Base-by-base conservation (phyloP, 257 asterid genomes). In the Penstemon eatonii region DNA sequence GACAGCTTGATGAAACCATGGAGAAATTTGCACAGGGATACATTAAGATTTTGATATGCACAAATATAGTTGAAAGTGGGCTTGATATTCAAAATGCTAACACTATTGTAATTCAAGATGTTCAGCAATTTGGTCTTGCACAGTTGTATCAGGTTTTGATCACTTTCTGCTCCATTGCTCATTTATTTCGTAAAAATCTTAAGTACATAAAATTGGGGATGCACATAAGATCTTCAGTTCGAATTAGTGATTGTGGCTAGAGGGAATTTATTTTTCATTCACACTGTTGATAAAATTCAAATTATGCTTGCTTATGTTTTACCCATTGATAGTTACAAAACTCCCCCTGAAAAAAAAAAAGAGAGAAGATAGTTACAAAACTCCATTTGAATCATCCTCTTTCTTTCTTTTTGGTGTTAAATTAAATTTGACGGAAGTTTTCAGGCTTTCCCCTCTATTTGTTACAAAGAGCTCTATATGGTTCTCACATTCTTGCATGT, bases 1-100 rank as follows among this genome's bases (percentile, higher is more conserved):
- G 87, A 77, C 93, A 84, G 85, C 97, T 93, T 63, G 98, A 93
- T 81, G 94, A 90, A 73, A 93, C 97, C 63, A 93, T 93, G 98
- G 97, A 88, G 80, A 84, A 83, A 52, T 93, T 93, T 79, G 85
- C 89, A 9, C 84, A 54, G 60, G 98, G 98, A 47, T 82, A 82
- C 43, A 85, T 84, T 69, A 85, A 84, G 83, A 90, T 93, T 74
- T 89, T 93, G 73, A 84, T 93, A 72, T 93, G 98, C 88, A 93
- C 98, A 65, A 93, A 93, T 71, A 90, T 93, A 73, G 98, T 90
- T 73, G 98, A 93, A 80, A 93, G 98, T 76, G 98, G 98, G 80
- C 96, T 93, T 69, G 97, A 93, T 77, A 93, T 93, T 72, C 98
- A 93, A 84, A 90, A 93, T 55, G 97, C 97, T 11, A 93, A 93